Evolutionary conservation across 129 eudicot species (phyloP).

Genomic region (Artemisia argyi): DNA sequence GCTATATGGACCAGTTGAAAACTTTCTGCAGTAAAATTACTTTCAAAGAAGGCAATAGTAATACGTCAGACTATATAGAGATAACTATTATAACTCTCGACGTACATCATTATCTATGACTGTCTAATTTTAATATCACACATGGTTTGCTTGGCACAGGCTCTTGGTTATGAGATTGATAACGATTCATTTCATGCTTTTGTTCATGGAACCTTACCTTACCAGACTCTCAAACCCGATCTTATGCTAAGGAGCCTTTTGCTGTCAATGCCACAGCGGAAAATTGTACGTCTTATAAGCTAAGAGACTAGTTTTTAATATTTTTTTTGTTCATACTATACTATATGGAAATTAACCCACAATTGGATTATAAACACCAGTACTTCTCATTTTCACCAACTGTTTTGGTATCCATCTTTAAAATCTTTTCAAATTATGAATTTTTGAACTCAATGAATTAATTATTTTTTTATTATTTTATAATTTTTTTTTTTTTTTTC

Average conservation of each 20-base stretch:
- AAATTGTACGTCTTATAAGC: slow-evolving; percentile 53
- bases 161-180: slow-evolving; percentile 79
- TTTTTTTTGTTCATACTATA: background rate
- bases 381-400: no score
- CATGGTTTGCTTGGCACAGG: slow-evolving; percentile 43
- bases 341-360: background rate
- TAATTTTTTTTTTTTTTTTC: no score
- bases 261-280: slow-evolving; percentile 83
- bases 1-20: background rate
- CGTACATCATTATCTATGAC: background rate
- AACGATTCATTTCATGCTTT: slow-evolving; percentile 69
- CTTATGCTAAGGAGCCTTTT: slow-evolving; percentile 76
- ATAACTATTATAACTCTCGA: no score
- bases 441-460: no score
- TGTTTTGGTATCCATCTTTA: no score
- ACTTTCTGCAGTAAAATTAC: background rate
- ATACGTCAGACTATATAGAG: background rate
- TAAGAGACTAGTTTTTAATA: background rate
- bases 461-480: no score
- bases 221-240: slow-evolving; percentile 77
- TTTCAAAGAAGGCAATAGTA: background rate
- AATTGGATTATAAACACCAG: no score
- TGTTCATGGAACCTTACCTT: slow-evolving; percentile 91
- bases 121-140: background rate
- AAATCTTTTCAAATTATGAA: no score